Percentiles rank a stretch among this genome's conserved stretches.
Conservation (phyloP, 176 grass and related monocot genomes). For the Echinochloa phyllopogon region DNA sequence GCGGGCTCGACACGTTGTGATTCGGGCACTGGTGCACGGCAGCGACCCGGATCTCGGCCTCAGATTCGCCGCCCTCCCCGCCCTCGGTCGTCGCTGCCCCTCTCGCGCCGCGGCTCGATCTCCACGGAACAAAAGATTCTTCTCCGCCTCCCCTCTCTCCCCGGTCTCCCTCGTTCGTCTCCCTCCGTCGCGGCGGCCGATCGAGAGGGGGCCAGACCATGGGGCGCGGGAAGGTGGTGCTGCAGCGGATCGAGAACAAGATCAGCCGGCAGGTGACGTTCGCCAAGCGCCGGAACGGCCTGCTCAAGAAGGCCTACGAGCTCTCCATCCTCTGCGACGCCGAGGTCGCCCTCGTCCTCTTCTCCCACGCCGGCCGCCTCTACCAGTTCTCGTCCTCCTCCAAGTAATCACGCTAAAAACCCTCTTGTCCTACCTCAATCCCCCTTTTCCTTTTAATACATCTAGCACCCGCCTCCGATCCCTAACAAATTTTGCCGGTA, state of each 20-base stretch:
- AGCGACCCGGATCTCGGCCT: conserved; percentile 28
- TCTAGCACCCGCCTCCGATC: neutral
- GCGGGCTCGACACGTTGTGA: conserved; percentile 54
- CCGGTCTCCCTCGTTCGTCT: conserved; percentile 6
- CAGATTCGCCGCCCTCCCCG: conserved; percentile 2
- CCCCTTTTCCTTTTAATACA: too few species aligned
- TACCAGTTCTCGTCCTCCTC: conserved; percentile 72
- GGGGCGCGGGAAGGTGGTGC: conserved; percentile 79
- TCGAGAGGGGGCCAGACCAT: conserved; percentile 21
- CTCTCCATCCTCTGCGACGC: conserved; percentile 84
- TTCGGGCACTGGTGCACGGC: conserved; percentile 15
- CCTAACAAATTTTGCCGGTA: neutral
- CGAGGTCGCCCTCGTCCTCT: conserved; percentile 78
- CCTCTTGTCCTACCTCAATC: neutral
- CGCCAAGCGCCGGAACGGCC: conserved; percentile 76
- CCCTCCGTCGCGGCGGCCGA: neutral
- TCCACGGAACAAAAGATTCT: conserved; percentile 55
- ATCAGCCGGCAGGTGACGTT: conserved; percentile 90
- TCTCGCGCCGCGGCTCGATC: too few species aligned
- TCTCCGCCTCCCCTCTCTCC: neutral
- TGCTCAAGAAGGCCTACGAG: conserved; percentile 93
- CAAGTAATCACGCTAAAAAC: conserved; percentile 27
- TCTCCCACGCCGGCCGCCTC: conserved; percentile 74
- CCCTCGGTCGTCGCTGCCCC: neutral
- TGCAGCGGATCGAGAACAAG: conserved; percentile 96